Base-by-base conservation (phyloP, 495 filamentous ascomycete species). In the Hypoxylon cercidicola region DNA sequence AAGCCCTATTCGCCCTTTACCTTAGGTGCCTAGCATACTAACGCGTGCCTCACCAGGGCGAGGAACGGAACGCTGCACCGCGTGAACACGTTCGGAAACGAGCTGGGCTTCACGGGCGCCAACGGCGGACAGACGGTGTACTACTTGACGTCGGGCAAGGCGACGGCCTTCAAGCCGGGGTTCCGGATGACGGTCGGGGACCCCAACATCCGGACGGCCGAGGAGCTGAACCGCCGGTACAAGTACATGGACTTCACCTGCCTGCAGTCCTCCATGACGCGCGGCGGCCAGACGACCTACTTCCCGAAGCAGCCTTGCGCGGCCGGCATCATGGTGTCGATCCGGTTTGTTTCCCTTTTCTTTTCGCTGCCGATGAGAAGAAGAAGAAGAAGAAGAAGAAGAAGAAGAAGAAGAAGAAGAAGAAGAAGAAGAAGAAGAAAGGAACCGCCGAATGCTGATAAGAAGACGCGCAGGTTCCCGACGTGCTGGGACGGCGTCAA, bases 141-240 rank as follows among this genome's bases (percentile, higher is more conserved):
- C 69, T 80, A 80, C 66, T 73, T 77, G 34, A 67, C 74, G 2
- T 69, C 70, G 23, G 64, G 71, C 55, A 74, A 74, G 55, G 72
- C 75, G 41, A 81, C 77, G 0, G 75, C 77, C 5, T 81, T 81
- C 65, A 70, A 71, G 53, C 68, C 75, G 43, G 78, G 79, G 13
- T 82, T 82, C 71, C 72, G 79, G 25, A 82, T 82, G 79, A 70
- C 77, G 1, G 77, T 79, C 41, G 79, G 78, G 12, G 74, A 80
- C 68, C 74, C 75, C 16, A 69, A 12, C 64, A 74, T 72, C 71
- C 74, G 69, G 68, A 79, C 73, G 10, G 70, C 66, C 18, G 69
- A 60, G 54, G 71, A 75, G 55, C 70, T 73, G 7, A 68, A 75
- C 30, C 80, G 78, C 15, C 74, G 85, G 37, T 78, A 73, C 54